phyloP scores from a whole-genome alignment of 352 stramenopile species.

The Phytopythium chamaehyphon region DNA sequence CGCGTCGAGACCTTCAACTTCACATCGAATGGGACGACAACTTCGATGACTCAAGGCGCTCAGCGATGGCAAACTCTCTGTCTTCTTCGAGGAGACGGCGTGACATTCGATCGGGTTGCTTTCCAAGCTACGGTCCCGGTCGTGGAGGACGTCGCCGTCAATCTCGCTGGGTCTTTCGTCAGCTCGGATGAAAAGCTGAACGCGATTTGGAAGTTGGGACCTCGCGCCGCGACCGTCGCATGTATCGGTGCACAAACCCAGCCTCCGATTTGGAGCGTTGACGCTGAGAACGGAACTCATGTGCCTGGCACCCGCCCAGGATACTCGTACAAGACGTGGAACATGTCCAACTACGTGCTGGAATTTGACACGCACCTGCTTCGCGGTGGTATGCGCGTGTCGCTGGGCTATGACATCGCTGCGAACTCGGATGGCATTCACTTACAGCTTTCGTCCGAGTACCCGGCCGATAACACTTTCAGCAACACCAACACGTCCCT shows the following conservation, averaged over 20 bases:
- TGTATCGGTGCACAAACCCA: conserved; percentile 21
- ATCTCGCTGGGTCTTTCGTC: conserved; percentile 19
- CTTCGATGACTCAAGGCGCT: conserved; percentile 17
- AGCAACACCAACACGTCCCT: conserved; percentile 22
- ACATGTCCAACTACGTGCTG: conserved; percentile 22
- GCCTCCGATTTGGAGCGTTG: conserved; percentile 17
- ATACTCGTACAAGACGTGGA: conserved; percentile 22
- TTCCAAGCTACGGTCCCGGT: conserved; percentile 22
- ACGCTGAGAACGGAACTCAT: conserved; percentile 21
- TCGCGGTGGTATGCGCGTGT: conserved; percentile 14
- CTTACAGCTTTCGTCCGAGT: conserved; percentile 27
- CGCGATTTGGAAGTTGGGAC: conserved; percentile 25
- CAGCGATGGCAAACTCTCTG: conserved; percentile 22
- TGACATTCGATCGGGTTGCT: conserved; percentile 20
- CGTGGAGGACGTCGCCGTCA: conserved; percentile 16
- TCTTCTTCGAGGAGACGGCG: conserved; percentile 13
- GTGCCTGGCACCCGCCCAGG: conserved; percentile 22
- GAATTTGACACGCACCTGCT: conserved; percentile 21
- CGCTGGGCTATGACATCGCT: conserved; percentile 18
- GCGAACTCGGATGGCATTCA: conserved; percentile 24
- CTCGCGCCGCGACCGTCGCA: conserved; percentile 16
- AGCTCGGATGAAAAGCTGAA: conserved; percentile 26
- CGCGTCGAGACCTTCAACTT: conserved; percentile 26
- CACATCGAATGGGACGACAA: conserved; percentile 8
- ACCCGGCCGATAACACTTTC: conserved; percentile 18